Evolutionary conservation across 352 stramenopile genomes (phyloP), one percentile per base, ranked within the genome.

Genomic region (Pythium oligandrum): DNA sequence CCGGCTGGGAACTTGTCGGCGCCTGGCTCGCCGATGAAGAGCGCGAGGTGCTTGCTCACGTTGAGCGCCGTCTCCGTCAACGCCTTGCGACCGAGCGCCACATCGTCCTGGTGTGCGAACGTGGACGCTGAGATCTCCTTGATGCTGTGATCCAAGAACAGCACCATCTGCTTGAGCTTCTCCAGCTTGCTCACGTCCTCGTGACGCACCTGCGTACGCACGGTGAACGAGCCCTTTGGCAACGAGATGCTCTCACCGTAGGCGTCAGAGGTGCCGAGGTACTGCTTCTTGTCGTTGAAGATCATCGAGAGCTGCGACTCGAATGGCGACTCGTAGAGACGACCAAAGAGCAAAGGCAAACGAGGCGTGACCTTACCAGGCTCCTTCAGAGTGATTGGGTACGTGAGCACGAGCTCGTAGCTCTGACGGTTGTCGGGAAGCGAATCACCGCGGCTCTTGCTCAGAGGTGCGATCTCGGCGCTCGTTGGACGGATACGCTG

Each of bases 221-320:
- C 56, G n/a, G 72, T 66, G 54, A 84, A 91, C 40, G 74, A 75
- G 1, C 89, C 90, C 66, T 97, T 97, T 34, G 56, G 53, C 32
- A 94, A 59, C 17, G 78, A 75, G 9, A 93, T 86, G 8, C 69
- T 55, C 26, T 90, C 79, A 6, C 88, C 85, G 59, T 88, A 97
- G 4, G 88, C 79, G 57, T 98, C 92, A 30, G 79, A 90, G 48
- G 62, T 75, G 48, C 75, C 88, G 44, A 94, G 63, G 49, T 90
- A 95, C 70, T 95, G 92, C 66, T 98, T 98, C 64, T 97, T 96
- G 12, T 84, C 83, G 67, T 98, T 89, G 61, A 97, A 98, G 37
- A 97, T 73, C 73, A 97, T 86, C 61, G 89, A 95, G 53, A 98
- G 52, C 53, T 98, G 91, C n/a, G 75, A 73, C 57, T 98, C 91